Base-by-base conservation (phyloP, 768 basidiomycete species). In the Dioszegia crocea region DNA sequence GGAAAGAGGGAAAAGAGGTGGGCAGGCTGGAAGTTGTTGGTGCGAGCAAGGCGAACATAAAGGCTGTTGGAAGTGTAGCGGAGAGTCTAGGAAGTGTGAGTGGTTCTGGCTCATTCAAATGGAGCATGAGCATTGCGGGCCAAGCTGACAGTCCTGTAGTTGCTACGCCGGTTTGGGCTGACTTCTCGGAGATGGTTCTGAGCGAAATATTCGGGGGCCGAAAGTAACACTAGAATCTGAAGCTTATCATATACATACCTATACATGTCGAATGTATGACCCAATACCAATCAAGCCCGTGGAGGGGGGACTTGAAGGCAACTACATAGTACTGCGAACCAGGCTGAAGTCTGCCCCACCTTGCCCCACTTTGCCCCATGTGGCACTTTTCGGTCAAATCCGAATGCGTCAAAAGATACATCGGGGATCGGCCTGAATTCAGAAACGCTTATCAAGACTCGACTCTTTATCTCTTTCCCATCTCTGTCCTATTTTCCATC, bases 21-120 rank as follows among this genome's bases (percentile, higher is more conserved):
- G 55, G 53, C 29, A 49, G 40, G 45, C 48, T 64, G 16, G 62
- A 64, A 45, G 54, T 64, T 14, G 58, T 64, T 21, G 62, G 62
- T 10, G 46, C 50, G 33, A 39, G 29, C 14, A 54, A 39, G 39
- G 40, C 29, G 31, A 52, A 40, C 26, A 53, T 36, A 12, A 52
- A 16, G 24, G 61, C 61, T 6, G 61, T 62, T 2, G 61, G 61
- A 41, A 53, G 39, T 29, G 56, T 57, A 41, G 56, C 49, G 24
- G 61, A 62, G 21, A 53, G 56, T 33, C 38, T 62, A 29, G 33
- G 39, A 4, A 55, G 47, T 43, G 59, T 60, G 47, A 53, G 58
- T 56, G n/a, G n/a, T n/a, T n/a, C n/a, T n/a, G n/a, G n/a, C n/a
- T n/a, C n/a, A n/a, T n/a, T n/a, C n/a, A n/a, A n/a, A n/a, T n/a